These are phyloP conservation scores for Sequoiadendron giganteum DNA, from an alignment of 75 land plant species.

Conservation along the genomic window DNA sequence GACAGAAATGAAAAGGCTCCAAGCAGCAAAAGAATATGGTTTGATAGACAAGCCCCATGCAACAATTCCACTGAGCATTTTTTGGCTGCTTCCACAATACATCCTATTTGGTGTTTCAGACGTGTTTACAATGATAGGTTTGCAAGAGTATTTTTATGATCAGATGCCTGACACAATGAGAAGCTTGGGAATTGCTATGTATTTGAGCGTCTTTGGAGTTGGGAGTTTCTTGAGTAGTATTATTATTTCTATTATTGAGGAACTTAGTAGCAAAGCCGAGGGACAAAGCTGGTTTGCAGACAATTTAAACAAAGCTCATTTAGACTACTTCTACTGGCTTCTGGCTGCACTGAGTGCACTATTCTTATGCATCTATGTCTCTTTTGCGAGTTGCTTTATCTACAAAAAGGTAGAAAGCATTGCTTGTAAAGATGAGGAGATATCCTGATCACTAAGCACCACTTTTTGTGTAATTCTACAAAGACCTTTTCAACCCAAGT, in stretches of 20 bases:
- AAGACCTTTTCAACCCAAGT: neutral
- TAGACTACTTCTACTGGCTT: slow-evolving; percentile 57
- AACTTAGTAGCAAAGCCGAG: slow-evolving; percentile 25
- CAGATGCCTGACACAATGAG: slow-evolving; percentile 54
- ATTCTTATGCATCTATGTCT: slow-evolving; percentile 14
- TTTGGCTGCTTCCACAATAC: slow-evolving; percentile 69
- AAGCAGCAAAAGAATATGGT: slow-evolving; percentile 35
- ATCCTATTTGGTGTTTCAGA: slow-evolving; percentile 35
- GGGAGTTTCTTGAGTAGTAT: slow-evolving; percentile 56
- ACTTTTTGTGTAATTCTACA: neutral
- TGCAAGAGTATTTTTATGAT: slow-evolving; percentile 57
- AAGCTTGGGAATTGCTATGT: slow-evolving; percentile 57
- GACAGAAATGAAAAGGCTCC: slow-evolving; percentile 44
- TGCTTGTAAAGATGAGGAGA: neutral
- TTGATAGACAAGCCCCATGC: slow-evolving; percentile 26
- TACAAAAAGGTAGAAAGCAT: slow-evolving; percentile 23
- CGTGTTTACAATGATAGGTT: slow-evolving; percentile 39
- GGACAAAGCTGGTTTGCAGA: slow-evolving; percentile 42
- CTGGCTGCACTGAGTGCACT: slow-evolving; percentile 36
- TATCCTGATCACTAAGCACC: neutral
- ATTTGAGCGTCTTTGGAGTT: slow-evolving; percentile 42
- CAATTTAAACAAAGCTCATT: slow-evolving; percentile 46
- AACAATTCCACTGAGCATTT: slow-evolving; percentile 54
- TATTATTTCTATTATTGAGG: slow-evolving; percentile 38
- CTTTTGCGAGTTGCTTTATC: slow-evolving; percentile 29